phyloP scores from a whole-genome alignment of 2,329 filamentous ascomycete species.

The Penicillium paneum region DNA sequence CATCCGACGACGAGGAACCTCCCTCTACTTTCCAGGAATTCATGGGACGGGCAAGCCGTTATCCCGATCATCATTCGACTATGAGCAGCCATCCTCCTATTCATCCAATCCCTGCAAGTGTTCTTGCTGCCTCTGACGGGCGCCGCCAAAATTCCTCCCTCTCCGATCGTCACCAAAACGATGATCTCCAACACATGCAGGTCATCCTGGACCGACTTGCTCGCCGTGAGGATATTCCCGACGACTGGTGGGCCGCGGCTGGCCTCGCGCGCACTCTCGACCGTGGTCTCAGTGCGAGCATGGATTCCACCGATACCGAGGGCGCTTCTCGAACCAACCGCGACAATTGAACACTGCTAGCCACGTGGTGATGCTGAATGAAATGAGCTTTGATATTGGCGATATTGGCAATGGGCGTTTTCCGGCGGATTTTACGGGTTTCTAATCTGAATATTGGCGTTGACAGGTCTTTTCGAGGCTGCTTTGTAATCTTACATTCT shows the following conservation, averaged over 20 bases:
- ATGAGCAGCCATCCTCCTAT: conserved; percentile 36
- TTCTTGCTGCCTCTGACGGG: not conserved
- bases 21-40: conserved; percentile 15
- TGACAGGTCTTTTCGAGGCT: not conserved
- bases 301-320: conserved; percentile 24
- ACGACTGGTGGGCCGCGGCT: conserved; percentile 75
- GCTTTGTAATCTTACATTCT: not conserved
- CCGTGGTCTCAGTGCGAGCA: conserved; percentile 27
- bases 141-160: conserved; percentile 15
- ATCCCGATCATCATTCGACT: conserved; percentile 29
- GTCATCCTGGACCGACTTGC: conserved; percentile 68
- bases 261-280: conserved; percentile 59
- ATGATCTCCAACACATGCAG: conserved; percentile 63
- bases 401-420: conserved; percentile 3
- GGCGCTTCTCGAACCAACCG: conserved; percentile 15
- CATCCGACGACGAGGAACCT: conserved; percentile 33
- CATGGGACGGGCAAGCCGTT: conserved; percentile 15
- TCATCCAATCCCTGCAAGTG: conserved; percentile 13
- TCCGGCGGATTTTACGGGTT: not conserved
- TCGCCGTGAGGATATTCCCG: conserved; percentile 70
- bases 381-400: not conserved
- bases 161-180: conserved; percentile 27
- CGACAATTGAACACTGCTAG: conserved; percentile 4
- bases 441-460: not conserved
- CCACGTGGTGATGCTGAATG: not conserved